Percentiles rank a stretch among this genome's conserved stretches.
phyloP scores from a whole-genome alignment of 2,329 filamentous ascomycete genomes.

The Dactylellina parvicollis region DNA sequence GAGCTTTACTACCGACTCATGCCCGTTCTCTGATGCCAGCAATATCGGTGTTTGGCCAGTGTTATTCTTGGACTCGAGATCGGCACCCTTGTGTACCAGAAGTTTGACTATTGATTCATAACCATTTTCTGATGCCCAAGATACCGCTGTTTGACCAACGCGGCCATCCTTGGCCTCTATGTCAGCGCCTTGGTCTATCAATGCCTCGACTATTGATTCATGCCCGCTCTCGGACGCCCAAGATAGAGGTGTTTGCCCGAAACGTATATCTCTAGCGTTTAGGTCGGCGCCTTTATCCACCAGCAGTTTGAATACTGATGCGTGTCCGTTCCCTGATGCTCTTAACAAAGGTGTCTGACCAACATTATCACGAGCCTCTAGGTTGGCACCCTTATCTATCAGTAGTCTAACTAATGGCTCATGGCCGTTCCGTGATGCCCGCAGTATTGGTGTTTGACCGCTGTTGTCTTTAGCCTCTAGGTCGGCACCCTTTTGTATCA shows the following conservation, averaged over 20 bases:
- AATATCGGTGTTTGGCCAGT: slow-evolving; percentile 38
- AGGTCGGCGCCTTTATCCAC: slow-evolving; percentile 1
- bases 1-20: slow-evolving; percentile 42
- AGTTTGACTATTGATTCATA: slow-evolving; percentile 46
- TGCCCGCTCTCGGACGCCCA: slow-evolving; percentile 55
- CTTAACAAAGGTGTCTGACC: not conserved
- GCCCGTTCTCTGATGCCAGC: slow-evolving; percentile 54
- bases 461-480: not conserved
- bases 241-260: slow-evolving; percentile 38
- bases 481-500: slow-evolving; percentile 1
- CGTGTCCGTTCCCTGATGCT: not conserved
- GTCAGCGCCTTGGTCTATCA: slow-evolving; percentile 32
- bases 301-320: not conserved
- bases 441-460: not conserved
- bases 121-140: slow-evolving; percentile 55
- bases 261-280: not conserved
- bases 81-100: slow-evolving; percentile 37
- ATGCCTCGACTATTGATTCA: slow-evolving; percentile 35
- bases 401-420: not conserved
- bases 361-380: not conserved
- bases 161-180: slow-evolving; percentile 2
- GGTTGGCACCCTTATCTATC: not conserved
- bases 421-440: not conserved
- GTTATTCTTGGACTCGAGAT: not conserved
- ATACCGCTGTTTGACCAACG: slow-evolving; percentile 54